phyloP scores from a whole-genome alignment of 2,329 filamentous ascomycete genomes.

The Myriosclerotinia scirpicola region DNA sequence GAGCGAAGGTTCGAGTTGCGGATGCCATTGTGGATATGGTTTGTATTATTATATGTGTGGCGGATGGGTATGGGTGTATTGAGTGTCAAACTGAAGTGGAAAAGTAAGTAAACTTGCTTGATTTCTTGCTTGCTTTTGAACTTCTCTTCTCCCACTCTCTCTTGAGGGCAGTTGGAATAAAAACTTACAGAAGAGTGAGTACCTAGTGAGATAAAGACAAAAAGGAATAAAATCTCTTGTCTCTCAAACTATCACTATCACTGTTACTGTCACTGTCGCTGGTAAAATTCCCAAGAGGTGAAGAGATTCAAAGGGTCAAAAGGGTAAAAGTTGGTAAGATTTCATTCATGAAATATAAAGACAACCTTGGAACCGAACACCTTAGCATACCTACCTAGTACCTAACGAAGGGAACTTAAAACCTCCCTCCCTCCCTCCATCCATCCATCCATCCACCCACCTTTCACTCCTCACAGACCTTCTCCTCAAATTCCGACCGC shows the following conservation, averaged over 20 bases:
- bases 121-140: background rate
- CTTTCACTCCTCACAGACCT: background rate
- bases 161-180: background rate
- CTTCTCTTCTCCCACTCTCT: background rate
- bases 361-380: too few species aligned
- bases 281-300: background rate
- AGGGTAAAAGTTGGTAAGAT: constrained; percentile 5
- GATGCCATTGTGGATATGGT: constrained; percentile 28
- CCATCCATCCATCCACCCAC: too few species aligned
- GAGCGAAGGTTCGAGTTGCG: constrained; percentile 42
- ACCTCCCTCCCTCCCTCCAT: background rate
- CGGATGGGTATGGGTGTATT: background rate
- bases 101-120: background rate
- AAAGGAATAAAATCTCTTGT: background rate
- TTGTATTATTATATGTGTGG: constrained; percentile 23
- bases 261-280: too few species aligned
- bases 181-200: background rate
- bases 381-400: too few species aligned
- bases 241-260: background rate
- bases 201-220: background rate
- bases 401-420: too few species aligned
- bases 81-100: background rate
- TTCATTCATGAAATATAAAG: background rate
- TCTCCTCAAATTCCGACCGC: background rate
- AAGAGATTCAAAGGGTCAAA: background rate